A percentile compares a stretch with the other conserved stretches of the same genome.
Conservation (phyloP, 352 stramenopile species). For the Globisporangium viniferum region DNA sequence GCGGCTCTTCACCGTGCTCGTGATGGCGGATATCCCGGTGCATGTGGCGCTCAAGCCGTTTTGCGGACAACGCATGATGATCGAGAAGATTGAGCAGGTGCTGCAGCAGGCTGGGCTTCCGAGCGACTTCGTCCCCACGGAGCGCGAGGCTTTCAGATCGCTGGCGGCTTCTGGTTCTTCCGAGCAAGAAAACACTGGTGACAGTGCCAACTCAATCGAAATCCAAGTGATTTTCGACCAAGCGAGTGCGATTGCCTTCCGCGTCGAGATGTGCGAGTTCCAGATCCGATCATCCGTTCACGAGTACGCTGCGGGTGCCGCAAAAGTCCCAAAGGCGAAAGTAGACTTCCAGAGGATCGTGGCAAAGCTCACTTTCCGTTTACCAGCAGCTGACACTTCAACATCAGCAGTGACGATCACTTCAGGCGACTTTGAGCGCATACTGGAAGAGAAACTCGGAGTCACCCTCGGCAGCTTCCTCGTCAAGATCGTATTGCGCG, state of each 20-base stretch:
- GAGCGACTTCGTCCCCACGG: constrained; percentile 11
- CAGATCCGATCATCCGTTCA: constrained; percentile 35
- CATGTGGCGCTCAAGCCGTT: constrained; percentile 15
- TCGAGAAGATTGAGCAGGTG: constrained; percentile 6
- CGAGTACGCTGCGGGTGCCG: constrained; percentile 5
- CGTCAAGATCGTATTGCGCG: constrained; percentile 26
- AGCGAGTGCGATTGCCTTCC: constrained; percentile 28
- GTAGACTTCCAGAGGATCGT: constrained; percentile 31
- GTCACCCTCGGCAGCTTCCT: constrained; percentile 25
- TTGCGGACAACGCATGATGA: neutral
- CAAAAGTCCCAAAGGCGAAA: constrained; percentile 21
- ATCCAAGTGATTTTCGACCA: constrained; percentile 19
- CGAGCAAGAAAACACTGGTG: neutral
- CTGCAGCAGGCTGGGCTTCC: constrained; percentile 10
- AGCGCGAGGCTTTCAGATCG: constrained; percentile 11
- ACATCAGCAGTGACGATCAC: constrained; percentile 9
- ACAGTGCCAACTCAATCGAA: neutral
- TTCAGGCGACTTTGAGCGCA: constrained; percentile 21
- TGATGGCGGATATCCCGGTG: constrained; percentile 20
- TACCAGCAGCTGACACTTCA: constrained; percentile 8
- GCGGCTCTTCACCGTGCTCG: constrained; percentile 25
- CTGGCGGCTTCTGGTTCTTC: neutral
- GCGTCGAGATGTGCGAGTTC: constrained; percentile 45
- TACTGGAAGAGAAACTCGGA: constrained; percentile 38
- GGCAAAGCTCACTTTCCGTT: constrained; percentile 15